These are phyloP conservation scores for Ajuga chamaepitys DNA, from an alignment of 257 asterid species.

Conservation along the genomic window DNA sequence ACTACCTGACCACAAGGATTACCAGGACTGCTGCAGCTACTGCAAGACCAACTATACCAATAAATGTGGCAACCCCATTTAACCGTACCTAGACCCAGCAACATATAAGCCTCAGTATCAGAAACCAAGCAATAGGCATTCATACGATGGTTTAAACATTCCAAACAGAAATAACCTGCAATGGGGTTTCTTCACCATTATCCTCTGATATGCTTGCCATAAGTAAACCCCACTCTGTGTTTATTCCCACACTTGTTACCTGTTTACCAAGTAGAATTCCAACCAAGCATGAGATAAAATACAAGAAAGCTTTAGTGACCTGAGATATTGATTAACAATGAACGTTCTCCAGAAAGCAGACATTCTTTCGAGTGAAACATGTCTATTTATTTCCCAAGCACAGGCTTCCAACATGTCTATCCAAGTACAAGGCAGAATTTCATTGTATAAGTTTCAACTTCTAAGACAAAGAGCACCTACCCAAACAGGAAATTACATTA, in stretches of 20 bases:
- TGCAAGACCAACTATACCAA: constrained; percentile 77
- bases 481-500: neutral
- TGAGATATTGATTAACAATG: neutral
- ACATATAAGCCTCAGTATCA: constrained; percentile 11
- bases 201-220: constrained; percentile 99
- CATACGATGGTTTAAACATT: neutral
- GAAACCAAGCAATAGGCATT: constrained; percentile 1
- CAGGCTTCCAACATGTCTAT: neutral
- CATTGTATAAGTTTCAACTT: neutral
- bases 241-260: constrained; percentile 89
- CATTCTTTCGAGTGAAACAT: neutral
- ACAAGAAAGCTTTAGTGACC: neutral
- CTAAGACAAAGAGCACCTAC: neutral
- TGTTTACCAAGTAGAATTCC: constrained; percentile 19
- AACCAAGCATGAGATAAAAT: neutral
- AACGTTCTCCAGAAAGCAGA: neutral
- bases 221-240: constrained; percentile 96
- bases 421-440: neutral
- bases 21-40: constrained; percentile 69
- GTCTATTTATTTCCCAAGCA: neutral
- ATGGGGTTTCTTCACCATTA: constrained; percentile 96
- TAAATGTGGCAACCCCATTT: constrained; percentile 94
- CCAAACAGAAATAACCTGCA: constrained; percentile 59
- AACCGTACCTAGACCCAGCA: constrained; percentile 60
- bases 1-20: constrained; percentile 68